A percentile compares a stretch with the other conserved stretches of the same genome.
Evolutionary conservation across 164 flowering plant genomes (phyloP).

Genomic region (Saururus chinensis): DNA sequence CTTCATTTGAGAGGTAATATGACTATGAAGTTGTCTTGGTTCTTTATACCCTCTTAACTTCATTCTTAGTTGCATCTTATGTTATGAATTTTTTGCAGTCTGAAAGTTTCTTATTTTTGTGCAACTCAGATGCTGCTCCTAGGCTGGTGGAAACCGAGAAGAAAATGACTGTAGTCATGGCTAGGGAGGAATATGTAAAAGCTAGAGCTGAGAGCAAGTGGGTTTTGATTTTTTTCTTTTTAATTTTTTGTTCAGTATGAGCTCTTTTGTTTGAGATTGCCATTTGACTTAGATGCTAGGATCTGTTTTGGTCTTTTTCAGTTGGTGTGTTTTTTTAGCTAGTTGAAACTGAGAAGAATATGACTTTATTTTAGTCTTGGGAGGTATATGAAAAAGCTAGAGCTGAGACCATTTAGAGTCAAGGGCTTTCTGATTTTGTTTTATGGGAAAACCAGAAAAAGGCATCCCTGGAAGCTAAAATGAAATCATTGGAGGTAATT

Average conservation of each 20-base stretch:
- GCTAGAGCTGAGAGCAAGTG: constrained; percentile 80
- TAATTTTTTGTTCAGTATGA: too few relatives aligned
- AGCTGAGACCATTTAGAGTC: constrained; percentile 73
- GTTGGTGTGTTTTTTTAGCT: constrained; percentile 12
- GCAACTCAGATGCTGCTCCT: constrained; percentile 53
- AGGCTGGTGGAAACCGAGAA: constrained; percentile 62
- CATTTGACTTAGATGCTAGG: neutral
- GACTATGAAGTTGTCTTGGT: neutral
- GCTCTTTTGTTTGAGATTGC: too few relatives aligned
- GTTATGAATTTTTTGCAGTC: neutral
- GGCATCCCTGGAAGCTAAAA: constrained; percentile 55
- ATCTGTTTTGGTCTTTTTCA: neutral
- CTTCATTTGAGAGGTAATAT: neutral
- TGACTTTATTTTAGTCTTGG: constrained; percentile 81
- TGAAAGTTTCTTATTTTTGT: neutral
- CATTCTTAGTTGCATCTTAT: too few relatives aligned
- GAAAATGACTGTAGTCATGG: constrained; percentile 60
- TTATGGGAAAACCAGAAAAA: constrained; percentile 76
- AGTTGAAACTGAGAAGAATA: constrained; percentile 59
- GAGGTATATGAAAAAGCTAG: constrained; percentile 78
- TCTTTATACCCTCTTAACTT: neutral
- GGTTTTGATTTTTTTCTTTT: neutral
- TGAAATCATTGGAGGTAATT: constrained; percentile 56
- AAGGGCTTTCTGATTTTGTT: constrained; percentile 35
- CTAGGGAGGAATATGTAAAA: constrained; percentile 93